Conservation (phyloP, 441 rosid genomes). For the Bocquillonia castaneifolia region DNA sequence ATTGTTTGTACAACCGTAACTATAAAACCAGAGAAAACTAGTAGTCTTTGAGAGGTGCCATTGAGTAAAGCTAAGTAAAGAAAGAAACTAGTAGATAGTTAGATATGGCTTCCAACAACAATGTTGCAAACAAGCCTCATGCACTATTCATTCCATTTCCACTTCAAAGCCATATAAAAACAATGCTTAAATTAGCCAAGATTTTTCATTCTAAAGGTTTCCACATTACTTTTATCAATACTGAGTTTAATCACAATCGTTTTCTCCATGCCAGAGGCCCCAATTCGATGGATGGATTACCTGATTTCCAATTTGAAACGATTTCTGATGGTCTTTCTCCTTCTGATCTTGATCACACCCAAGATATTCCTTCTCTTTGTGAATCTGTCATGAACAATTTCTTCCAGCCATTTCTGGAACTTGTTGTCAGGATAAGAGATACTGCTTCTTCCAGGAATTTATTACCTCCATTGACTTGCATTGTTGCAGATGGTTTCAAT, state of each 20-base stretch:
- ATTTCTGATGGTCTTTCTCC: constrained; percentile 5
- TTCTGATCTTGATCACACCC: not conserved
- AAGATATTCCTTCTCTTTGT: not conserved
- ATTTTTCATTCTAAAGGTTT: not conserved
- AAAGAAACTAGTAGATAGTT: not conserved
- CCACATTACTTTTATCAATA: constrained; percentile 2
- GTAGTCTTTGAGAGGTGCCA: no score
- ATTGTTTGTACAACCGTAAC: no score
- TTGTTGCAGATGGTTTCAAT: not conserved
- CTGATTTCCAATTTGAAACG: not conserved
- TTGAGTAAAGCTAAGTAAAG: not conserved
- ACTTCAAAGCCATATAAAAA: constrained; percentile 4
- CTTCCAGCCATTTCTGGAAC: not conserved
- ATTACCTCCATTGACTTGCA: not conserved
- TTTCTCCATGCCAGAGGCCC: not conserved
- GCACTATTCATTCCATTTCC: not conserved
- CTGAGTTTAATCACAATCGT: not conserved
- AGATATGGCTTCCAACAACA: not conserved
- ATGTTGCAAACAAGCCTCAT: not conserved
- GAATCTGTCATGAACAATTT: not conserved
- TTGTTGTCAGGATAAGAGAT: not conserved
- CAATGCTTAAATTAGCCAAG: constrained; percentile 6
- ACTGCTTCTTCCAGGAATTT: not conserved
- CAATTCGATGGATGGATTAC: not conserved
- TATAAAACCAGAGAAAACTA: no score